Percentiles rank a stretch among this genome's conserved stretches.
phyloP scores from a whole-genome alignment of 2,329 filamentous ascomycete genomes.

The Helicocarpus griseus region DNA sequence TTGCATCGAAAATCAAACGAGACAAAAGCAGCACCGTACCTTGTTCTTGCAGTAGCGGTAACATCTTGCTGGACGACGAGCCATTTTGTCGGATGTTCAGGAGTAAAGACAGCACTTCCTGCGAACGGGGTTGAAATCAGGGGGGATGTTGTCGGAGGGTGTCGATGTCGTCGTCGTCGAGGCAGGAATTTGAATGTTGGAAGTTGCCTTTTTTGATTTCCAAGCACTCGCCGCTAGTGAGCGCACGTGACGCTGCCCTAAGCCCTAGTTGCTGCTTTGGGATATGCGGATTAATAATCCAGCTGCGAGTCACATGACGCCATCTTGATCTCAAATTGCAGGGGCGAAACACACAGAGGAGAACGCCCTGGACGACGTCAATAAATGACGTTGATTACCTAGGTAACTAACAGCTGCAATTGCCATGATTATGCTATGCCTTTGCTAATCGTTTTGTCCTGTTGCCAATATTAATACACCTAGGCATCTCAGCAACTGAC shows the following conservation, averaged over 20 bases:
- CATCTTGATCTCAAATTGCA: neutral
- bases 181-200: slow-evolving; percentile 5
- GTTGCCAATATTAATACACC: too few species aligned
- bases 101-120: slow-evolving; percentile 36
- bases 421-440: too few species aligned
- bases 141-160: slow-evolving; percentile 22
- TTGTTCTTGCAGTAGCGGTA: slow-evolving; percentile 99
- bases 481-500: too few species aligned
- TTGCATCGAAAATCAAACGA: slow-evolving; percentile 12
- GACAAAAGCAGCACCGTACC: slow-evolving; percentile 45
- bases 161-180: slow-evolving; percentile 27
- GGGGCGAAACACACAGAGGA: neutral
- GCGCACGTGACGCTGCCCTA: slow-evolving; percentile 27
- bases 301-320: neutral
- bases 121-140: slow-evolving; percentile 34
- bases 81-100: slow-evolving; percentile 70
- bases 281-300: neutral
- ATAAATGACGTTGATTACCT: too few species aligned
- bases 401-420: too few species aligned
- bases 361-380: too few species aligned
- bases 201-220: slow-evolving; percentile 14
- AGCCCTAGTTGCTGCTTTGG: slow-evolving; percentile 23
- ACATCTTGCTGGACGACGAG: slow-evolving; percentile 97
- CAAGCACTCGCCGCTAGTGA: slow-evolving; percentile 32
- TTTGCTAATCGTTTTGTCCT: too few species aligned